Percentiles rank a stretch among this genome's conserved stretches.
Conservation (phyloP, 106 monocot species). For the Acorus gramineus region DNA sequence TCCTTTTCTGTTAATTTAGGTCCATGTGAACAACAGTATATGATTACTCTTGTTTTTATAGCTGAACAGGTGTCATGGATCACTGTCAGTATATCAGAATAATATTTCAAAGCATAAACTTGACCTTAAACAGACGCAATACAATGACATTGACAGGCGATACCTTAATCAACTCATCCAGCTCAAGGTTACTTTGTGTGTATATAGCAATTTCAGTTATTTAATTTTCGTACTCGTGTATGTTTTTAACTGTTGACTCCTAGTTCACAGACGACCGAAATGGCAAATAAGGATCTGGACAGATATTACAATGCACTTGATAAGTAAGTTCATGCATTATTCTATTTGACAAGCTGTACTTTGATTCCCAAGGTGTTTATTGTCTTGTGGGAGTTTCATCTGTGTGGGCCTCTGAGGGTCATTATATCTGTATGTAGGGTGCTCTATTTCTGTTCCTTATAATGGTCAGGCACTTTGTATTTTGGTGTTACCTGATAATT, state of each 20-base stretch:
- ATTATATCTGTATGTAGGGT: too few relatives aligned
- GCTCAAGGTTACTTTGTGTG: conserved; percentile 57
- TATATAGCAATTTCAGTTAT: conserved; percentile 1
- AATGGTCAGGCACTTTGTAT: too few relatives aligned
- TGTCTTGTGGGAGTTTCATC: background rate
- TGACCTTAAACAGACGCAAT: conserved; percentile 90
- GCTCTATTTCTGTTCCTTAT: too few relatives aligned
- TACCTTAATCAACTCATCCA: conserved; percentile 92
- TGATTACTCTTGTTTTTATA: conserved; percentile 15
- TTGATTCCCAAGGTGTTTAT: too few relatives aligned
- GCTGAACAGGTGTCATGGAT: conserved; percentile 80
- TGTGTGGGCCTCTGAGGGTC: too few relatives aligned
- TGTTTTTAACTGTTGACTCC: background rate
- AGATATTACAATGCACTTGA: conserved; percentile 92
- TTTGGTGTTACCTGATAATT: too few relatives aligned
- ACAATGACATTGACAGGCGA: conserved; percentile 87
- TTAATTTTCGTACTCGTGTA: conserved; percentile 1
- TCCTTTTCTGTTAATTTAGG: too few relatives aligned
- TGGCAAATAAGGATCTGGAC: conserved; percentile 99
- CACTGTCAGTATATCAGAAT: conserved; percentile 76
- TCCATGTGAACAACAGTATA: too few relatives aligned
- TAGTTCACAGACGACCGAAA: conserved; percentile 74
- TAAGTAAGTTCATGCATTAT: conserved; percentile 48
- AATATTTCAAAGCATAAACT: conserved; percentile 78
- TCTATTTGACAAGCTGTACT: background rate